Base-by-base conservation (phyloP, 345 rosid genomes). In the Salix purpurea region DNA sequence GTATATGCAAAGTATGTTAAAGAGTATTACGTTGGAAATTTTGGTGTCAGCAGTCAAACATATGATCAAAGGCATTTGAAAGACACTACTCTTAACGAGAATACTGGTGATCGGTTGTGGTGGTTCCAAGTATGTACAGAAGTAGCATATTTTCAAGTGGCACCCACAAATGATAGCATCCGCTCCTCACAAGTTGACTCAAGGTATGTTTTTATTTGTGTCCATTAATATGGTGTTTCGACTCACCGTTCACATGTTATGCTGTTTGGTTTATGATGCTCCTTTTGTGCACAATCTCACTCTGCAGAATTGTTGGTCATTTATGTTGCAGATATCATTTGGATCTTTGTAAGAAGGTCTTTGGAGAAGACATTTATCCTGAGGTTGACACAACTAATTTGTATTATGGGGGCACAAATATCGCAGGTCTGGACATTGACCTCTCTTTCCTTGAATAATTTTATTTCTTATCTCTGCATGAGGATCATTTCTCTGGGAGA, bases 51-150 rank as follows among this genome's bases (percentile, higher is more conserved):
- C 26, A 85, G 78, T 74, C 73, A 79, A 83, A 79, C 87, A 23
- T 92, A 92, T 82, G 80, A 77, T 77, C 92, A 90, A 83, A 84
- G 87, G 36, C 78, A 86, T 79, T 76, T 94, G 84, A 94, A 84
- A 81, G 76, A 79, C 65, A 85, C 85, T 32, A 77, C 81, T 46
- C 50, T 46, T 36, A 77, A 83, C 69, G 72, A 85, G 50, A 46
- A 46, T 46, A 13, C 50, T 46, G 50, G 50, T 70, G 91, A 86
- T 77, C 87, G 97, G 74, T 74, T 91, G 82, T 94, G 98, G 97
- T 92, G 98, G 98, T 92, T 89, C 79, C 98, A 92, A 86, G 95
- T 89, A 76, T 94, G 97, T 79, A 90, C 95, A 61, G 95, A 94
- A 85, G 89, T 94, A 72, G 97, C 95, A 13, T 94, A 86, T 83